Base-by-base conservation (phyloP, 2,329 filamentous ascomycete genomes). In the Pseudogymnoascus sp. region DNA sequence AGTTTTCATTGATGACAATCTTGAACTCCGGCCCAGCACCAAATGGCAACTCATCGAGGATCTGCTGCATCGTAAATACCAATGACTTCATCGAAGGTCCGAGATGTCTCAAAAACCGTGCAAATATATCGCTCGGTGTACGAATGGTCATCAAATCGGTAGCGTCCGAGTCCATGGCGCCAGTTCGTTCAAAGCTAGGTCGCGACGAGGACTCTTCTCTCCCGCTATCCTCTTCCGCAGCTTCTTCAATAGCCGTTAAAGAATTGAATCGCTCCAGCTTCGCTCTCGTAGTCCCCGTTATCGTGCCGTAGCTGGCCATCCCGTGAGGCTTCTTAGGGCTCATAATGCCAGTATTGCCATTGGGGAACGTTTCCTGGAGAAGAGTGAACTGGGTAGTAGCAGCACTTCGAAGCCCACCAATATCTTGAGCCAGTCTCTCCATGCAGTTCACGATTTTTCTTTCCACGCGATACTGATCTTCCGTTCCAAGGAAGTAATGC, bases 71-170 rank as follows among this genome's bases (percentile, higher is more conserved):
- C 0, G 95, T 97, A 70, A 89, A 95, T 2, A 91, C 91, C n/a
- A 99, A 78, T 0, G 93, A 97, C 75, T 96, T 96, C 86, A 97
- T 96, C 0, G 93, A 95, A 1, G 95, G 95, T 0, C 95, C 95
- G 21, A 99, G 80, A 68, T 95, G 86, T 18, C 83, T 81, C 65
- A 99, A 96, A 74, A 97, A 99, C 4, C 93, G 81, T 10, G 91
- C 86, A 73, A 97, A 97, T 68, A 97, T 96, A 64, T 96, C 91
- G 0, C 89, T 85, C 0, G 93, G 86, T 1, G 85, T 83, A 39
- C 79, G 80, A 64, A 37, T 47, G 45, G 62, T 26, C 59, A 42
- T 39, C 23, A 61, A 61, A 23, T 61, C 36, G 21, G 39, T 60
- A 18, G 34, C 39, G 0, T 61, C 59, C 18, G 59, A 61, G 37